Conservation (phyloP, 257 asterid genomes). For the Solanum ossicruentum region DNA sequence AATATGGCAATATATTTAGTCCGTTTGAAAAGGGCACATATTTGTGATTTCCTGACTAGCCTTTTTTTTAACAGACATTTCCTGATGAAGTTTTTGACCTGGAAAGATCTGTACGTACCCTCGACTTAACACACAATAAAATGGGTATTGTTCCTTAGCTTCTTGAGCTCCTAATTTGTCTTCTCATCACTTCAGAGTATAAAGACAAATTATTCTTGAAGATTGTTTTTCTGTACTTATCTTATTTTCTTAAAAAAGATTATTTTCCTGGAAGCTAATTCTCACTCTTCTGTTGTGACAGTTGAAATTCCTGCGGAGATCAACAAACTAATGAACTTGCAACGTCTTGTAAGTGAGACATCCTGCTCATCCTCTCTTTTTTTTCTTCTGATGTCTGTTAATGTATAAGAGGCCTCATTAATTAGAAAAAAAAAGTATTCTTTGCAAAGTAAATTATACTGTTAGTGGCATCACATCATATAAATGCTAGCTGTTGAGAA, state of each 20-base stretch:
- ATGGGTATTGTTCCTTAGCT: conserved; percentile 30
- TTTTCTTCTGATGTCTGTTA: neutral
- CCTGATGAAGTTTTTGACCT: conserved; percentile 80
- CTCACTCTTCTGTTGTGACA: conserved; percentile 22
- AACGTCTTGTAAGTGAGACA: conserved; percentile 71
- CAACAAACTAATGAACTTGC: conserved; percentile 72
- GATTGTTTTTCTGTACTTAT: neutral
- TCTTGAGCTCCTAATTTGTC: neutral
- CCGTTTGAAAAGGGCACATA: neutral
- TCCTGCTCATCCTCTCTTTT: neutral
- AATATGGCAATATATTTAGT: neutral
- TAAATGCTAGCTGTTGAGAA: neutral
- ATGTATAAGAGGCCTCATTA: neutral
- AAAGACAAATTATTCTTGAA: neutral
- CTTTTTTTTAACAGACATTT: conserved; percentile 40
- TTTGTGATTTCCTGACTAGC: neutral
- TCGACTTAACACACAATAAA: conserved; percentile 79
- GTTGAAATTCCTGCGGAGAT: conserved; percentile 77
- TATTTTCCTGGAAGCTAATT: neutral
- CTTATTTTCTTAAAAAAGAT: neutral
- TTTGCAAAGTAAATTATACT: neutral
- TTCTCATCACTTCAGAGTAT: neutral
- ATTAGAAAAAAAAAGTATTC: neutral
- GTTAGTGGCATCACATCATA: neutral
- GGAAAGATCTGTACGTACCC: conserved; percentile 79